These are phyloP conservation scores for Myxozyma kluyveri DNA, from an alignment of 805 yeast genomes.

Conservation along the genomic window DNA sequence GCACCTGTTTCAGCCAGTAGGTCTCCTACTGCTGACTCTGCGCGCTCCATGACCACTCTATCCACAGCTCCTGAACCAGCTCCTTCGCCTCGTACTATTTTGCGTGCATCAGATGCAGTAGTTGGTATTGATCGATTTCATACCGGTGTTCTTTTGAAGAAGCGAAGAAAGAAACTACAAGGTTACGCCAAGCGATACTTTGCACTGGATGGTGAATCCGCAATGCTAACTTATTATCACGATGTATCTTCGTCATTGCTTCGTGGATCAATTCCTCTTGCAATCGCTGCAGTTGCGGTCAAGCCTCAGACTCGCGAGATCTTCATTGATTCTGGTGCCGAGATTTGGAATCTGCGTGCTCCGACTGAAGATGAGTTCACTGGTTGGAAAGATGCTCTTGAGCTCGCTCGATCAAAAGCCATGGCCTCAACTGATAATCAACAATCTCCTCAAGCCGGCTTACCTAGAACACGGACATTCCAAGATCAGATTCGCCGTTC, in stretches of 20 bases:
- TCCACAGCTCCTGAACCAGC: neutral
- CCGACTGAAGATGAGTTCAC: slow-evolving; percentile 62
- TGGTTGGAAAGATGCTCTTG: slow-evolving; percentile 71
- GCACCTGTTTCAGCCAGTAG: neutral
- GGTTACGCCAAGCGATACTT: slow-evolving; percentile 86
- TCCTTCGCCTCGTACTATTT: neutral
- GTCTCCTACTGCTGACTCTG: neutral
- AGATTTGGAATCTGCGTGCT: slow-evolving; percentile 85
- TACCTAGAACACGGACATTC: no score
- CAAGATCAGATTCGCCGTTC: no score
- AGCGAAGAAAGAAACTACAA: slow-evolving; percentile 77
- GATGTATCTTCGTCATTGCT: slow-evolving; percentile 62
- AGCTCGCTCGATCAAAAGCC: slow-evolving; percentile 16
- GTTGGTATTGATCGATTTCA: slow-evolving; percentile 45
- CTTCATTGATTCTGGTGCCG: slow-evolving; percentile 90
- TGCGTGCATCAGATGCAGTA: no score
- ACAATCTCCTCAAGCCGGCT: neutral
- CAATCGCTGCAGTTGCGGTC: slow-evolving; percentile 77
- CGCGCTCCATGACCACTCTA: neutral
- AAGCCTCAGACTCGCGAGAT: slow-evolving; percentile 64
- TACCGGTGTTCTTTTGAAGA: slow-evolving; percentile 76
- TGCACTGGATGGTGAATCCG: slow-evolving; percentile 74
- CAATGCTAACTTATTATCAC: slow-evolving; percentile 76
- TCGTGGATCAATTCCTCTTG: slow-evolving; percentile 89
- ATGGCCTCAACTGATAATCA: neutral